phyloP scores from a whole-genome alignment of 2,329 filamentous ascomycete species.

The Spiromastix sp. region DNA sequence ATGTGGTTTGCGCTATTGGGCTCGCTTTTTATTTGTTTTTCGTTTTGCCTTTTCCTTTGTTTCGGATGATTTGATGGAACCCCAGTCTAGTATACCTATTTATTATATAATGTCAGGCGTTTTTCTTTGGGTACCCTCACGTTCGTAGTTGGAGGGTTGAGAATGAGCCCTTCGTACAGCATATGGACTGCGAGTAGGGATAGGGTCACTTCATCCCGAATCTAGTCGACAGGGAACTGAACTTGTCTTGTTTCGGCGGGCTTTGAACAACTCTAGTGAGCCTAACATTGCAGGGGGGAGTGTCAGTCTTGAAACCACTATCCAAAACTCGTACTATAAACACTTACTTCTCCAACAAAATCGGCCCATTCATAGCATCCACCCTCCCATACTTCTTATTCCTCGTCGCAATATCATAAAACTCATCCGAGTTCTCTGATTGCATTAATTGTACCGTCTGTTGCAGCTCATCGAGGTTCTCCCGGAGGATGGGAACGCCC shows the following conservation, averaged over 20 bases:
- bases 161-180: too few species aligned
- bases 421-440: conserved; percentile 84
- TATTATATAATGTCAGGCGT: too few species aligned
- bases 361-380: conserved; percentile 78
- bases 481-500: conserved; percentile 75
- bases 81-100: too few species aligned
- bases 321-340: neutral
- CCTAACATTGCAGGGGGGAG: conserved; percentile 29
- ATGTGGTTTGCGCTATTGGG: too few species aligned
- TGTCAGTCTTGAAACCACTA: neutral
- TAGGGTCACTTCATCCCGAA: conserved; percentile 55
- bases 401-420: conserved; percentile 79
- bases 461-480: conserved; percentile 84
- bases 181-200: too few species aligned
- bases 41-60: too few species aligned
- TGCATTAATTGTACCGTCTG: conserved; percentile 87
- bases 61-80: too few species aligned
- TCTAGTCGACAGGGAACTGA: conserved; percentile 63
- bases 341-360: conserved; percentile 78
- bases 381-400: conserved; percentile 94
- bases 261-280: conserved; percentile 54
- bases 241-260: conserved; percentile 51
- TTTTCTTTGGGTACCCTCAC: too few species aligned
- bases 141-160: too few species aligned
- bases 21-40: too few species aligned